Conservation (phyloP, 2,329 filamentous ascomycete species). For the Lecanosticta acicola region DNA sequence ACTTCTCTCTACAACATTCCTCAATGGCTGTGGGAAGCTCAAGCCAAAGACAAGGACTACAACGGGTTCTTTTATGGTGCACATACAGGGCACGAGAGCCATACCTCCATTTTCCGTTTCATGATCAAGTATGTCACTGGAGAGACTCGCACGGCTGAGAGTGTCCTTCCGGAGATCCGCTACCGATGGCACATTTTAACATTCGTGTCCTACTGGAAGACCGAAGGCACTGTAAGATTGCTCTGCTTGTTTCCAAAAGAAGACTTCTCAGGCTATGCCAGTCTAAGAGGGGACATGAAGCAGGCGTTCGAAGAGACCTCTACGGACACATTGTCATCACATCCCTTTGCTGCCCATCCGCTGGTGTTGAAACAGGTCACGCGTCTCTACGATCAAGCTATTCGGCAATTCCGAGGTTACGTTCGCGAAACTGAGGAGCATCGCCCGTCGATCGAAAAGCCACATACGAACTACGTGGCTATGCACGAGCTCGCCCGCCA, state of each 20-base stretch:
- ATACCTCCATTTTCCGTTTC: slow-evolving; percentile 12
- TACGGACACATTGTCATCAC: background rate
- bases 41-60: slow-evolving; percentile 8
- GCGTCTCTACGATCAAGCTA: slow-evolving; percentile 11
- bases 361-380: slow-evolving; percentile 15
- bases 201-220: slow-evolving; percentile 8
- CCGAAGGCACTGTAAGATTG: slow-evolving; percentile 1
- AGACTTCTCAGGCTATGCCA: slow-evolving; percentile 5
- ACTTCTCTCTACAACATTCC: background rate
- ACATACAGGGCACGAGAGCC: background rate
- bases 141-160: no score
- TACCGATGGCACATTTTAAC: slow-evolving; percentile 15
- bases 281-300: background rate
- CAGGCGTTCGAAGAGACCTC: background rate
- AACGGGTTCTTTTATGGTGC: slow-evolving; percentile 10
- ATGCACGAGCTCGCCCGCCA: slow-evolving; percentile 23
- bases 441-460: slow-evolving; percentile 5
- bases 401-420: slow-evolving; percentile 16
- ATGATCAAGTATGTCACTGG: slow-evolving; percentile 12
- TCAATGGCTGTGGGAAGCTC: slow-evolving; percentile 10
- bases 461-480: slow-evolving; percentile 6
- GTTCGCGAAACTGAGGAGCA: slow-evolving; percentile 14
- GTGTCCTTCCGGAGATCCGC: background rate
- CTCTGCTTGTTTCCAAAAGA: no score
- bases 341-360: slow-evolving; percentile 13